Evolutionary conservation across 768 basidiomycete genomes (phyloP).

Genomic region (Termitomyces sp.): DNA sequence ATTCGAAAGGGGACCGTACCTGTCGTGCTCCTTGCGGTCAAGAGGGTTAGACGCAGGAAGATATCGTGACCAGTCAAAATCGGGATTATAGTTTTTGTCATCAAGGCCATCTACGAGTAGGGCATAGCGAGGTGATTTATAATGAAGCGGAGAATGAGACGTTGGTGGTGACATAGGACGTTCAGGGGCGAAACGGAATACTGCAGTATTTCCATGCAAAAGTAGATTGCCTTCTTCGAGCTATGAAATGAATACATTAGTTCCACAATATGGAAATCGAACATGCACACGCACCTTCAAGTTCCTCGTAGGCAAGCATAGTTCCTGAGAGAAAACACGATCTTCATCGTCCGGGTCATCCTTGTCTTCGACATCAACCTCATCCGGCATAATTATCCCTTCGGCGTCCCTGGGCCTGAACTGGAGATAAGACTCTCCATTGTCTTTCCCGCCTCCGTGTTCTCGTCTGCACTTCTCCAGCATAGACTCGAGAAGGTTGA

Average conservation of each 20-base stretch:
- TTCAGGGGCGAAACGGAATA: slow-evolving; percentile 36
- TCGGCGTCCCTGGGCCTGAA: slow-evolving; percentile 24
- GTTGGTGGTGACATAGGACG: slow-evolving; percentile 12
- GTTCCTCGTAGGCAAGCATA: slow-evolving; percentile 36
- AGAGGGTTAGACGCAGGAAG: slow-evolving; percentile 40
- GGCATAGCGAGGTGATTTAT: slow-evolving; percentile 36
- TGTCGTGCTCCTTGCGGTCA: slow-evolving; percentile 41
- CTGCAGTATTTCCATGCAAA: slow-evolving; percentile 39
- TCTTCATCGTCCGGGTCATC: slow-evolving; percentile 21
- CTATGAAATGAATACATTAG: slow-evolving; percentile 17
- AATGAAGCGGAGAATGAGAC: slow-evolving; percentile 36
- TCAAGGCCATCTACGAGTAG: slow-evolving; percentile 38
- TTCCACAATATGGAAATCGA: neutral
- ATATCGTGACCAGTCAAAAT: slow-evolving; percentile 49
- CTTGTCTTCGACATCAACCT: slow-evolving; percentile 16
- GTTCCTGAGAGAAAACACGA: slow-evolving; percentile 29
- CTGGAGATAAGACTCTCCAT: slow-evolving; percentile 27
- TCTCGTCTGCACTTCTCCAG: slow-evolving; percentile 38
- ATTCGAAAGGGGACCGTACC: slow-evolving; percentile 21
- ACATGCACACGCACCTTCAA: slow-evolving; percentile 28
- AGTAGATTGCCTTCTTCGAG: slow-evolving; percentile 38
- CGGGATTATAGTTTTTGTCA: slow-evolving; percentile 36
- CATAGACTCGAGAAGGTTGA: slow-evolving; percentile 36
- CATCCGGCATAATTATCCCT: slow-evolving; percentile 17
- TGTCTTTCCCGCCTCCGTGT: slow-evolving; percentile 27